Percentiles rank a stretch among this genome's conserved stretches.
These are phyloP conservation scores for Trichosporon coremiiforme DNA, from an alignment of 1,284 basidiomycete species.

Conservation along the genomic window DNA sequence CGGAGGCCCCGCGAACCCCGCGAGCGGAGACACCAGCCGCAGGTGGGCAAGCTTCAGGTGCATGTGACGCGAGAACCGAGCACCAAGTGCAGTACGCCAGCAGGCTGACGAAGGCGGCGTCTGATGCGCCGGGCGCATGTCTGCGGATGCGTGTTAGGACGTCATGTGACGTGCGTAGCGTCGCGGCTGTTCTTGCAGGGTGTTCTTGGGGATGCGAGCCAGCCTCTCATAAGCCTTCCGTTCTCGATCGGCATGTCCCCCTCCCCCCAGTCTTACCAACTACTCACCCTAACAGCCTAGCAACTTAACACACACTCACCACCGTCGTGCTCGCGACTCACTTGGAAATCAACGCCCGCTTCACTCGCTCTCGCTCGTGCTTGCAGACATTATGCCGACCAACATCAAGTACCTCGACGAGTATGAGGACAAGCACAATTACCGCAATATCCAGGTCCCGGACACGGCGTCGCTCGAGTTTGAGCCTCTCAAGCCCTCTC, in stretches of 20 bases:
- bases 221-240: not conserved
- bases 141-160: not conserved
- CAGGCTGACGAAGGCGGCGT: not conserved
- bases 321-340: no score
- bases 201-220: not conserved
- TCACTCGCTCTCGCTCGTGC: not conserved
- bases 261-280: not conserved
- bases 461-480: slow-evolving; percentile 21
- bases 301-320: no score
- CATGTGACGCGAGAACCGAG: slow-evolving; percentile 7
- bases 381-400: slow-evolving; percentile 1
- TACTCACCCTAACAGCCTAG: no score
- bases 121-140: not conserved
- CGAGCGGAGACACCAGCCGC: not conserved
- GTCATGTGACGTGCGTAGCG: not conserved
- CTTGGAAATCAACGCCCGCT: no score
- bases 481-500: slow-evolving; percentile 18
- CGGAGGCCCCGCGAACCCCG: not conserved
- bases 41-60: slow-evolving; percentile 9
- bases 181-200: not conserved
- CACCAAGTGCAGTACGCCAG: not conserved
- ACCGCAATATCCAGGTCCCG: slow-evolving; percentile 26
- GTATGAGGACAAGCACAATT: slow-evolving; percentile 29
- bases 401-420: slow-evolving; percentile 24
- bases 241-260: not conserved